These are phyloP conservation scores for Cystoderma amianthinum DNA, from an alignment of 768 basidiomycete species.

Conservation along the genomic window DNA sequence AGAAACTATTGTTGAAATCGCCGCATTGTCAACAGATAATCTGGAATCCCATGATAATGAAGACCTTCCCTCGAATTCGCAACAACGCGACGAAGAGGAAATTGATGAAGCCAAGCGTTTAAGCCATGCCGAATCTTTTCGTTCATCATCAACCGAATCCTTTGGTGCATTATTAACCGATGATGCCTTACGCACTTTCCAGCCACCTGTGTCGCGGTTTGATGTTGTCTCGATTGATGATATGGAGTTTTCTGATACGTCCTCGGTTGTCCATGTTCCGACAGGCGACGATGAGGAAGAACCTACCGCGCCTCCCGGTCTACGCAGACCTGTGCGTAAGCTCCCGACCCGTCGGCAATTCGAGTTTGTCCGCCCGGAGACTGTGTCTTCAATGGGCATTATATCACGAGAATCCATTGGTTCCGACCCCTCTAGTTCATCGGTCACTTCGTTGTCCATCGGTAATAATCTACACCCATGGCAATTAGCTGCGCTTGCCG, in stretches of 20 bases:
- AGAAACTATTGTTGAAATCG: background rate
- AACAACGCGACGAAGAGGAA: background rate
- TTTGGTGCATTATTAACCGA: constrained; percentile 35
- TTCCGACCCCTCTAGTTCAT: constrained; percentile 35
- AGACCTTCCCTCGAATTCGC: background rate
- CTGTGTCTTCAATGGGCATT: constrained; percentile 75
- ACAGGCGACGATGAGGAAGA: constrained; percentile 33
- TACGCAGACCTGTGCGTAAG: constrained; percentile 47
- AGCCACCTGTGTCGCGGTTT: constrained; percentile 46
- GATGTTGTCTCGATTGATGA: constrained; percentile 78
- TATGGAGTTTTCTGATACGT: constrained; percentile 72
- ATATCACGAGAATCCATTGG: constrained; percentile 53
- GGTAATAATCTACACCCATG: constrained; percentile 28
- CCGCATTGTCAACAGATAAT: background rate
- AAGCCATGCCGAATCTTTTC: constrained; percentile 28
- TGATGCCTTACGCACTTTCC: constrained; percentile 27
- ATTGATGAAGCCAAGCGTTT: background rate
- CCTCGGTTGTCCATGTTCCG: constrained; percentile 31
- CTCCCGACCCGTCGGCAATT: constrained; percentile 75
- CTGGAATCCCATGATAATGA: background rate
- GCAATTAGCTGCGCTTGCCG: constrained; percentile 77
- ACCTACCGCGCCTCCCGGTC: constrained; percentile 40
- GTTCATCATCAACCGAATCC: constrained; percentile 44
- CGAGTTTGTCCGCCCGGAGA: constrained; percentile 65
- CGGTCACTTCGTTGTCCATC: constrained; percentile 32